Percentiles rank a stretch among this genome's conserved stretches.
These are phyloP conservation scores for Amanita rubescens DNA, from an alignment of 768 basidiomycete genomes.

Conservation along the genomic window DNA sequence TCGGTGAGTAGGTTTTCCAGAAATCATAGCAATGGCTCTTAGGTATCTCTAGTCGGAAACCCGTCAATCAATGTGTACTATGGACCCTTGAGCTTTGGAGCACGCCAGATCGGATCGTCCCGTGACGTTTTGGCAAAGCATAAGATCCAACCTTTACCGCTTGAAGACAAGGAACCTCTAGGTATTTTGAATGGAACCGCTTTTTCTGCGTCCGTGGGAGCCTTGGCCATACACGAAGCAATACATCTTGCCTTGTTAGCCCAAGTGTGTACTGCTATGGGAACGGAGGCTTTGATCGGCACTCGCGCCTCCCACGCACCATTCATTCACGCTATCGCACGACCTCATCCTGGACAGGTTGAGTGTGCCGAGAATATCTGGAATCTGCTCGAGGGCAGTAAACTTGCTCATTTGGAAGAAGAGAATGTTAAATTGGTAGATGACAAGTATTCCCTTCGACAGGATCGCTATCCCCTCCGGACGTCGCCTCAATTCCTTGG, in stretches of 20 bases:
- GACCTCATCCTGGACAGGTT: conserved; percentile 80
- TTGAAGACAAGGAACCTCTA: conserved; percentile 61
- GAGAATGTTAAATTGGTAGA: conserved; percentile 58
- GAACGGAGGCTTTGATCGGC: conserved; percentile 69
- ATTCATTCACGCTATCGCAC: conserved; percentile 67
- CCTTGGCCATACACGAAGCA: conserved; percentile 66
- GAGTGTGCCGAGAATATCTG: conserved; percentile 61
- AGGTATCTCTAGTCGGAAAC: conserved; percentile 31
- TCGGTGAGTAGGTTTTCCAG: conserved; percentile 29
- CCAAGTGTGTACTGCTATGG: conserved; percentile 73
- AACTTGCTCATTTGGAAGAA: conserved; percentile 52
- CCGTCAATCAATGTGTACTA: conserved; percentile 60
- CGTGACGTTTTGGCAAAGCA: conserved; percentile 43
- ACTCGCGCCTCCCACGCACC: conserved; percentile 54
- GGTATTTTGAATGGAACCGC: conserved; percentile 73
- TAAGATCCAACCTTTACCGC: conserved; percentile 48
- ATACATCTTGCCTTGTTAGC: conserved; percentile 53
- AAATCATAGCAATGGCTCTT: not conserved
- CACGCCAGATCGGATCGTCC: conserved; percentile 45
- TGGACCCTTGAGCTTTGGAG: conserved; percentile 41
- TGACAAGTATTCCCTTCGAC: conserved; percentile 62
- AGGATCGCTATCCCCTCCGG: conserved; percentile 66
- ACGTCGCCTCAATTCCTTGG: conserved; percentile 75
- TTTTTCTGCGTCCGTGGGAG: conserved; percentile 65
- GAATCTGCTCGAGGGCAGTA: conserved; percentile 52